Evolutionary conservation across 2,329 filamentous ascomycete genomes (phyloP).

Genomic region (Blumeria hordei): DNA sequence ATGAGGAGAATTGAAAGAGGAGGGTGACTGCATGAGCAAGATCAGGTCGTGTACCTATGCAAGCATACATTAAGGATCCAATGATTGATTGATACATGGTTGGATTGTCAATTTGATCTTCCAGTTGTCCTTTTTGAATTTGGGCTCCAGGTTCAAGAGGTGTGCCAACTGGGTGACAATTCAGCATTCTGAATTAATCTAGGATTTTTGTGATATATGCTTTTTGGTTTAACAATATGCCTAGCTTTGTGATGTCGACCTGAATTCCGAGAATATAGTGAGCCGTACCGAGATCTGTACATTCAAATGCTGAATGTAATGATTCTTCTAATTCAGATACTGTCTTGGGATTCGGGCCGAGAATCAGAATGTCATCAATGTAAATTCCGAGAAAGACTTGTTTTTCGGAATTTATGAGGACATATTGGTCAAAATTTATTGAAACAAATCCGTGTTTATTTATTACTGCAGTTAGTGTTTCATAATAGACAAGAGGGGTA

Average conservation of each 20-base stretch:
- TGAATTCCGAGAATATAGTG: neutral
- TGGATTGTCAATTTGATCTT: neutral
- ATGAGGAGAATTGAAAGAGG: neutral
- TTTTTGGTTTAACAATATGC: neutral
- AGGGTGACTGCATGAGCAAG: neutral
- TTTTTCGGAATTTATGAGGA: neutral
- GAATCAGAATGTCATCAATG: neutral
- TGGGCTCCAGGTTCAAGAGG: neutral
- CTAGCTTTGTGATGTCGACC: neutral
- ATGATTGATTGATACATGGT: neutral
- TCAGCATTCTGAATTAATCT: neutral
- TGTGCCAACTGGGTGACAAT: neutral
- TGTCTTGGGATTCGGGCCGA: neutral
- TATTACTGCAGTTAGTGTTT: neutral
- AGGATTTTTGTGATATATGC: neutral
- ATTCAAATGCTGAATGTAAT: neutral
- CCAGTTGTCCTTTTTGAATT: neutral
- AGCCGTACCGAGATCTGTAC: neutral
- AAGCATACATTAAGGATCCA: neutral
- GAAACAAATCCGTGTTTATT: neutral
- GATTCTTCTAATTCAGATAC: neutral
- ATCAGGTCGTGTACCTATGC: neutral
- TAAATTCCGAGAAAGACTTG: neutral
- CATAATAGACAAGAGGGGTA: neutral
- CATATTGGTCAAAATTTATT: neutral